Conservation (phyloP, 148 eudicot species). For the Rhododendron griersonianum region DNA sequence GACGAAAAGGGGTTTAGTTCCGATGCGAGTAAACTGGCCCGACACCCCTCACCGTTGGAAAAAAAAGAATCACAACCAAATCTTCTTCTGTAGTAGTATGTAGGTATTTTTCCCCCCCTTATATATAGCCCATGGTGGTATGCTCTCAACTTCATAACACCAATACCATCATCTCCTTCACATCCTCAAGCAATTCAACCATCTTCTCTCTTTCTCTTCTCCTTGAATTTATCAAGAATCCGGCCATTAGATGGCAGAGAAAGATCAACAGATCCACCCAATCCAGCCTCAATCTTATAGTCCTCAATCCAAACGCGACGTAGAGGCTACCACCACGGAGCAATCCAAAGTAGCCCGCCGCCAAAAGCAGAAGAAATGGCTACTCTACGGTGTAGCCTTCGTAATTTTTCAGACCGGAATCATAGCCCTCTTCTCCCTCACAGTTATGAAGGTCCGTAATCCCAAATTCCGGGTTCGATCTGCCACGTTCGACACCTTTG, state of each 20-base stretch:
- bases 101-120: neutral
- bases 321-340: neutral
- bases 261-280: neutral
- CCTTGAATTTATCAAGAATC: neutral
- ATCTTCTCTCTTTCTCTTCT: neutral
- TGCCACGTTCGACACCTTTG: conserved; percentile 3
- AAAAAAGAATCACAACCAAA: neutral
- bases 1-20: no score
- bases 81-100: neutral
- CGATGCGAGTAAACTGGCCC: neutral
- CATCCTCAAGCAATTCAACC: neutral
- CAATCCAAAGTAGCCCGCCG: conserved; percentile 6
- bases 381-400: neutral
- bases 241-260: neutral
- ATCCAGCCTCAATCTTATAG: neutral
- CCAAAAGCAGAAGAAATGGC: conserved; percentile 15
- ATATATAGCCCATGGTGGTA: neutral
- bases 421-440: neutral
- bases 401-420: conserved; percentile 6
- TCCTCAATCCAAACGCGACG: neutral
- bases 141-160: conserved; percentile 1
- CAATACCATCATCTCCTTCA: neutral
- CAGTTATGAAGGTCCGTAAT: conserved; percentile 13
- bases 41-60: neutral
- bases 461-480: conserved; percentile 16